Evolutionary conservation across 306 rosid genomes (phyloP).

Genomic region (Trifolium repens): DNA sequence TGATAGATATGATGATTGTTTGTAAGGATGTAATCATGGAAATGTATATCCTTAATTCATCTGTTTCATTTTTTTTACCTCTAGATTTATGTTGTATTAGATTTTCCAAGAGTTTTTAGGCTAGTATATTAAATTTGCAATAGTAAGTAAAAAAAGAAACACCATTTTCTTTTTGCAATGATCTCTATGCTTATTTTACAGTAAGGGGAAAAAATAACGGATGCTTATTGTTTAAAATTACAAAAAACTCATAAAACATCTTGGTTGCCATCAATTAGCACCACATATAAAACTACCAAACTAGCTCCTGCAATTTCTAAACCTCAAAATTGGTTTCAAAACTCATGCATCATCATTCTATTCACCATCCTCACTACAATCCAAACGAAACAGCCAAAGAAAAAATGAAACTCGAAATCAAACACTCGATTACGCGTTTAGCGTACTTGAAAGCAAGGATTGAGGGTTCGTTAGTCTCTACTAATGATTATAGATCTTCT

Average conservation of each 20-base stretch:
- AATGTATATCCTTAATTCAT: neutral
- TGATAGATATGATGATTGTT: neutral
- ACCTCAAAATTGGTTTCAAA: slow-evolving; percentile 37
- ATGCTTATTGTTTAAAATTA: too few species aligned
- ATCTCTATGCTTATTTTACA: slow-evolving; percentile 9
- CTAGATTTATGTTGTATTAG: neutral
- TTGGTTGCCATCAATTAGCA: too few species aligned
- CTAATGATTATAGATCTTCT: neutral
- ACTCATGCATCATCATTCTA: slow-evolving; percentile 40
- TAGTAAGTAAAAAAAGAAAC: slow-evolving; percentile 31
- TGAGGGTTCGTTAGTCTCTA: slow-evolving; percentile 16
- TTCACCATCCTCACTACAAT: slow-evolving; percentile 45
- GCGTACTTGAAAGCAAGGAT: slow-evolving; percentile 41
- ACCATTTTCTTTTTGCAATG: slow-evolving; percentile 5
- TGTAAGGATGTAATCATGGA: neutral
- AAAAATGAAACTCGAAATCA: slow-evolving; percentile 37
- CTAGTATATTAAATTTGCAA: slow-evolving; percentile 9
- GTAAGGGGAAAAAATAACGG: neutral
- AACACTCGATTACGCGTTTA: slow-evolving; percentile 38
- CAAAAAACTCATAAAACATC: too few species aligned
- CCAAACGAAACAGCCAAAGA: slow-evolving; percentile 34
- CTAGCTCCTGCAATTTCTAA: too few species aligned
- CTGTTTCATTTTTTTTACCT: neutral
- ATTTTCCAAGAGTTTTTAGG: slow-evolving; percentile 24
- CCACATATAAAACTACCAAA: neutral